Percentiles rank a stretch among this genome's conserved stretches.
phyloP scores from a whole-genome alignment of 2,329 filamentous ascomycete genomes.

The Exserohilum rostratum region DNA sequence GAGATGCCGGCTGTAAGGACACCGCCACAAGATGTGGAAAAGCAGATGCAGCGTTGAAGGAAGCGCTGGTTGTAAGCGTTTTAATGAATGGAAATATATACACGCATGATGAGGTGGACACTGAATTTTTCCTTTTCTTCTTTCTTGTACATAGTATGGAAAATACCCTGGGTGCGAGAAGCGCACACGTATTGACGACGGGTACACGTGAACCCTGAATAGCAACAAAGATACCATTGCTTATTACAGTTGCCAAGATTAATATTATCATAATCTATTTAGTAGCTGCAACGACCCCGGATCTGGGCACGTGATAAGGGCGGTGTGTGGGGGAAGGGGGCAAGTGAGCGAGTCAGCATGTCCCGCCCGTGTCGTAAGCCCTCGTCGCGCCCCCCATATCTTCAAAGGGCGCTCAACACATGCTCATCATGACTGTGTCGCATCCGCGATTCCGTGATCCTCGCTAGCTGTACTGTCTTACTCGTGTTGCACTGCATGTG shows the following conservation, averaged over 20 bases:
- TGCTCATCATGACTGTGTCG: conserved; percentile 18
- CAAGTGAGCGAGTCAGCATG: conserved; percentile 19
- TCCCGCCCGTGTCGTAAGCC: conserved; percentile 24
- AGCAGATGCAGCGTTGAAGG: conserved; percentile 15
- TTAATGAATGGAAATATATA: not conserved
- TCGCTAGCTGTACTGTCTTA: not conserved
- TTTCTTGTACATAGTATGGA: not conserved
- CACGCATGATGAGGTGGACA: not conserved
- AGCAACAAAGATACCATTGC: too few relatives aligned
- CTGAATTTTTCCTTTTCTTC: not conserved
- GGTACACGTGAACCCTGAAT: too few relatives aligned
- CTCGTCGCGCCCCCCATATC: too few relatives aligned
- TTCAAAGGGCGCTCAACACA: conserved; percentile 14
- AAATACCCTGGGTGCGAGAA: not conserved
- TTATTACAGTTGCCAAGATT: too few relatives aligned
- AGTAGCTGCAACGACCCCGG: too few relatives aligned
- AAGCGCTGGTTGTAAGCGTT: not conserved
- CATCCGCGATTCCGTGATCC: conserved; percentile 11
- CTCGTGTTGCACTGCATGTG: not conserved
- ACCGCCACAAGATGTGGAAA: conserved; percentile 32
- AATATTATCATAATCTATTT: too few relatives aligned
- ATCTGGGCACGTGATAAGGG: not conserved
- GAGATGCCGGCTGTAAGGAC: conserved; percentile 28
- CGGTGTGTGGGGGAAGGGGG: not conserved
- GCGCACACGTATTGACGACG: too few relatives aligned